Conservation (phyloP, 2,329 filamentous ascomycete genomes). For the Mycosphaerelloides madeirae region DNA sequence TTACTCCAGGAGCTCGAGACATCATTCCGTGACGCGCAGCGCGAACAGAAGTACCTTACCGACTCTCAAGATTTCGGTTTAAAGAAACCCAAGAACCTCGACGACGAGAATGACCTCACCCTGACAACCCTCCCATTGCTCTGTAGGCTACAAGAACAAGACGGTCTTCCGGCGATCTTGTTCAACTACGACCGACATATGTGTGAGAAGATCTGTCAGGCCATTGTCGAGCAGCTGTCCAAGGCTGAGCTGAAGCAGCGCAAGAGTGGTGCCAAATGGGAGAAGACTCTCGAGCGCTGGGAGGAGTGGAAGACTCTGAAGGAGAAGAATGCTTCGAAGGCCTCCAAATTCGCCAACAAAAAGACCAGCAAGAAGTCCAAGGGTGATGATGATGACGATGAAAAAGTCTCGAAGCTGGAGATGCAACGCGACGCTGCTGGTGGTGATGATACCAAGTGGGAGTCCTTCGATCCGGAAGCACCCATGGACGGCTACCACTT, state of each 20-base stretch:
- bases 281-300: constrained; percentile 54
- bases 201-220: constrained; percentile 57
- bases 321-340: constrained; percentile 31
- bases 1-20: constrained; percentile 48
- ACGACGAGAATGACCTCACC: constrained; percentile 26
- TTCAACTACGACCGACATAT: constrained; percentile 69
- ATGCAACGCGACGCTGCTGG: constrained; percentile 53
- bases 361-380: constrained; percentile 38
- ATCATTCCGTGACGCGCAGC: constrained; percentile 21
- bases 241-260: constrained; percentile 55
- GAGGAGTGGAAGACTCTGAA: constrained; percentile 53
- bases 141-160: constrained; percentile 56
- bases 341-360: constrained; percentile 38
- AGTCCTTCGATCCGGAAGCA: constrained; percentile 62
- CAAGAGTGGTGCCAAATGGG: constrained; percentile 55
- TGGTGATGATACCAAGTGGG: constrained; percentile 53
- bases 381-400: constrained; percentile 36
- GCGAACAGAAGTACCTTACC: constrained; percentile 23
- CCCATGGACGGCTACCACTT: constrained; percentile 63
- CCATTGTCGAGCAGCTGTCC: constrained; percentile 51
- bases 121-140: constrained; percentile 55
- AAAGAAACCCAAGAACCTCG: constrained; percentile 7
- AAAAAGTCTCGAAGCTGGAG: constrained; percentile 53
- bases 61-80: background rate
- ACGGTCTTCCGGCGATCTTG: constrained; percentile 66